Percentiles rank a stretch among this genome's conserved stretches.
These are phyloP conservation scores for Anisodus acutangulus DNA, from an alignment of 257 asterid species.

Conservation along the genomic window DNA sequence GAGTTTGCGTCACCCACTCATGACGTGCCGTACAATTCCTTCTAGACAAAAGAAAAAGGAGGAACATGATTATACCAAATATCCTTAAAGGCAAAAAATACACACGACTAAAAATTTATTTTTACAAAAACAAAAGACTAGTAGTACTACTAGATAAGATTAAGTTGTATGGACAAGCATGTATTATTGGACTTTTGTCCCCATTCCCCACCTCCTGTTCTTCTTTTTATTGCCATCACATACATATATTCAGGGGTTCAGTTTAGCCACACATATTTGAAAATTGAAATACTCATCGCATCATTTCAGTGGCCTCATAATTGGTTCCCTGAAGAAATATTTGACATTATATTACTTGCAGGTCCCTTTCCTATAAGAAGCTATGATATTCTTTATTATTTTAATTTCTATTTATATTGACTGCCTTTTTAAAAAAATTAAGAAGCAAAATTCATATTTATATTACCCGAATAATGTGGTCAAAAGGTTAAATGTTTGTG, in stretches of 20 bases:
- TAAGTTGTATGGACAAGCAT: slow-evolving; percentile 4
- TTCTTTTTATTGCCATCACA: slow-evolving; percentile 17
- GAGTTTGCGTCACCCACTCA: slow-evolving; percentile 27
- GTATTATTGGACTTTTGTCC: slow-evolving; percentile 27
- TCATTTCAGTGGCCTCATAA: slow-evolving; percentile 10
- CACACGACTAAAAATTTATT: background rate
- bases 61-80: background rate
- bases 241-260: background rate
- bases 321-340: slow-evolving; percentile 27
- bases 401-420: background rate
- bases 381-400: background rate
- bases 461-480: background rate
- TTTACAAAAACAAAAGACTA: background rate
- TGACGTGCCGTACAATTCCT: background rate
- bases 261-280: slow-evolving; percentile 20
- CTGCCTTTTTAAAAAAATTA: background rate
- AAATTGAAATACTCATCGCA: background rate
- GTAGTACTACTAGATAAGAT: slow-evolving; percentile 19
- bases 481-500: background rate
- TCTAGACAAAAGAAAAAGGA: background rate
- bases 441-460: background rate
- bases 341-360: slow-evolving; percentile 5
- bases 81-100: background rate
- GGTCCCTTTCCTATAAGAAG: background rate
- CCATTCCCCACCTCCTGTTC: background rate